Base-by-base conservation (phyloP, 2,329 filamentous ascomycete genomes). In the Teratosphaeria viscida region DNA sequence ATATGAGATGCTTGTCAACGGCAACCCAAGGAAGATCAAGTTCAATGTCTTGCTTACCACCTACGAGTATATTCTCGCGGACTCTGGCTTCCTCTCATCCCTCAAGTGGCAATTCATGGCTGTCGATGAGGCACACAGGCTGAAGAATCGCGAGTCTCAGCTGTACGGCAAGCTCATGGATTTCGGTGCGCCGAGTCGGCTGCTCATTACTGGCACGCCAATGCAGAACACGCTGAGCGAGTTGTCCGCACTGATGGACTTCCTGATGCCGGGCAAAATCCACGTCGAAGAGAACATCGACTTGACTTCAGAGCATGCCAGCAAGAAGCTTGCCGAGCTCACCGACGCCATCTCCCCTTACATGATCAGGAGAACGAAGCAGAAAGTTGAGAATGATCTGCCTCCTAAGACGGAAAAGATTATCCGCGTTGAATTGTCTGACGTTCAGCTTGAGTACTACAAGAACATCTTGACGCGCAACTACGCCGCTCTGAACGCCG, bases 341-440 rank as follows among this genome's bases (percentile, higher is more conserved):
- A 95, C 94, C 60, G 84, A 85, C 57, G 85, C 89, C 27, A 95
- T 99, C 66, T 88, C 92, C 23, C 94, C 94, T 2, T 97, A 89
- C 72, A 97, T 99, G 79, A 81, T 99, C 57, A 90, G 94, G 47
- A 88, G 94, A 57, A 97, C 94, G 19, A 99, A 99, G 75, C 90
- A 96, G 71, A 96, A 94, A 59, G 95, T 99, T 7, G 94, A 97
- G 73, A 95, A 92, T 26, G 94, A 99, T 66, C 79, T 99, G 29
- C 94, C 94, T 12, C 91, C 92, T 0, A 99, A 99, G 78, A 96
- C 90, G 0, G 94, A 99, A 73, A 99, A 97, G 78, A 99, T 99
- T 65, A 95, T 99, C 72, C 90, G 95, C 59, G 94, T 99, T 49
- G 94, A 97, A 74, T 81, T 99, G 56, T 95, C 94, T 0, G 94